Evolutionary conservation across 2,329 filamentous ascomycete species (phyloP), one percentile per base, ranked within the genome.

Genomic region (Cladophialophora immunda): DNA sequence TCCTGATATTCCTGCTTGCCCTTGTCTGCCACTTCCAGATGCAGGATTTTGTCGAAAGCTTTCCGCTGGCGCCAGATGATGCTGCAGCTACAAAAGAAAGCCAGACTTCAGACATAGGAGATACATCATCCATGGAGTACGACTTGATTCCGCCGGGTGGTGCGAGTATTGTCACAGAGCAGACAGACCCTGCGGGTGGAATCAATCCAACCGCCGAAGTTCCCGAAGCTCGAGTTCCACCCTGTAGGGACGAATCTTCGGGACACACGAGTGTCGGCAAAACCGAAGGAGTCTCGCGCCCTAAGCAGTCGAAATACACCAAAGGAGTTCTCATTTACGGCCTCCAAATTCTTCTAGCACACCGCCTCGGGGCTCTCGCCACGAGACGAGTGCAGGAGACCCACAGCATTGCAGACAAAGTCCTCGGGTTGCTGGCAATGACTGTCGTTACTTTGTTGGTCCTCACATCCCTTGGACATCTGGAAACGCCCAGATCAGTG

Each of bases 361-460:
- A 55, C 17, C 52, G 52, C 2, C 52, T 55, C 3, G 52, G 52
- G 17, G n/a, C 27, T 17, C 19, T 55, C 11, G 52, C 8, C 19
- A 25, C 27, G 25, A 27, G 19, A 30, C 52, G n/a, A 29, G 27
- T 55, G 27, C 52, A 30, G n/a, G 29, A 56, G 29, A 56, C 53
- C 5, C 29, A 56, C 17, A 25, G 32, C 29, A 11, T 56, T 29
- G 29, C 7, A 56, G 53, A 56, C 53, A 56, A 56, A 30, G n/a
- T 29, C 29, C 25, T 56, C 32, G 53, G 25, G 30, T 56, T 56
- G 53, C 53, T 56, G 17, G 53, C 53, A 56, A 56, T 56, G 53
- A 32, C 53, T 56, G 25, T 56, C 22, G 53, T 56, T 19, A 56
- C 53, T 30, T 29, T 32, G 7, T 25, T 32, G 15, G n/a, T 56